These are phyloP conservation scores for Leccinum rimulosum DNA, from an alignment of 768 basidiomycete genomes.

Conservation along the genomic window DNA sequence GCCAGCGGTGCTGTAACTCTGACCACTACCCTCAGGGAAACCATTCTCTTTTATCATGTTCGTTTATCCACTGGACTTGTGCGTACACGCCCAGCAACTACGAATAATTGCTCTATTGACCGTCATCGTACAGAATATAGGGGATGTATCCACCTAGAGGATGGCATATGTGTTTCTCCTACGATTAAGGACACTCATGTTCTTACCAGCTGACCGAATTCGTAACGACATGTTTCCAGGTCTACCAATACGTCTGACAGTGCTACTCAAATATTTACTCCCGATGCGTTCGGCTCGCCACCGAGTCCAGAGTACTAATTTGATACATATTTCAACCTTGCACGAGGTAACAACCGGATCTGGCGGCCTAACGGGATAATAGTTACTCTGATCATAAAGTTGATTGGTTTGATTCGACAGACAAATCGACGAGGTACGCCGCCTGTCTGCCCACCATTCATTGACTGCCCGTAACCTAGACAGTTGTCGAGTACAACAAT, in stretches of 20 bases:
- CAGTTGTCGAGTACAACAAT: neutral
- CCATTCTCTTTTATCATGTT: slow-evolving; percentile 47
- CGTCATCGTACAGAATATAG: slow-evolving; percentile 41
- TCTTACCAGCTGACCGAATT: slow-evolving; percentile 25
- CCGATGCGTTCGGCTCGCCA: slow-evolving; percentile 48
- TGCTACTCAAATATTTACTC: too few relatives aligned
- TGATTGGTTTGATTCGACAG: slow-evolving; percentile 25
- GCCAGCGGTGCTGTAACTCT: slow-evolving; percentile 41
- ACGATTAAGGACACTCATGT: slow-evolving; percentile 52
- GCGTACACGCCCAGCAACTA: slow-evolving; percentile 36
- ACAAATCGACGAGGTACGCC: slow-evolving; percentile 39
- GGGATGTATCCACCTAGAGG: slow-evolving; percentile 47
- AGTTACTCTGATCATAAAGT: neutral
- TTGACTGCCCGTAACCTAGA: neutral
- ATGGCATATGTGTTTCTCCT: slow-evolving; percentile 33
- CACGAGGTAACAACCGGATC: slow-evolving; percentile 62
- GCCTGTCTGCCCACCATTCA: neutral
- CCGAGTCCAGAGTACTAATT: neutral
- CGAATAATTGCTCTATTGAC: neutral
- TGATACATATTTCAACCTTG: neutral
- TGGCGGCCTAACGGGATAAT: slow-evolving; percentile 43
- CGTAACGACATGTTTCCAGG: slow-evolving; percentile 65
- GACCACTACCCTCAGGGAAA: slow-evolving; percentile 48
- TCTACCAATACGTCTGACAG: slow-evolving; percentile 6
- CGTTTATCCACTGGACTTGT: slow-evolving; percentile 55